phyloP scores from a whole-genome alignment of 768 basidiomycete species.

The Auricularia auricula-judae region DNA sequence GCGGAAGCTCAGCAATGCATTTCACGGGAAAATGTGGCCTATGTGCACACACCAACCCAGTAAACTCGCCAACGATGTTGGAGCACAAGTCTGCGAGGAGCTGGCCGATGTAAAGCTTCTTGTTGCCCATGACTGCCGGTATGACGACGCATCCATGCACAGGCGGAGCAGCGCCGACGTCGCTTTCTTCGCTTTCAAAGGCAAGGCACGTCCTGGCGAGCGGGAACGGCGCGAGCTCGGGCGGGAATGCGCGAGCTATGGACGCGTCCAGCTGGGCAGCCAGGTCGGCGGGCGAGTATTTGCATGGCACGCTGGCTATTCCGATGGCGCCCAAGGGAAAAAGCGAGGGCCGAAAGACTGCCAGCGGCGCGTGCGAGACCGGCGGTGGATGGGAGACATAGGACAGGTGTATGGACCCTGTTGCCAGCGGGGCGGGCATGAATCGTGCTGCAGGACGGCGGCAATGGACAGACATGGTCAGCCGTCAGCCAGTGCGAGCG shows the following conservation, averaged over 20 bases:
- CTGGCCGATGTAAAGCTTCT: slow-evolving; percentile 78
- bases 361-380: slow-evolving; percentile 52
- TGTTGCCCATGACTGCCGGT: slow-evolving; percentile 78
- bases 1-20: too few species aligned
- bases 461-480: neutral
- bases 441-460: slow-evolving; percentile 49
- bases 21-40: neutral
- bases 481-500: neutral
- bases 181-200: slow-evolving; percentile 56
- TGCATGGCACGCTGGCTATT: slow-evolving; percentile 55
- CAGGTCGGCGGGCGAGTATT: slow-evolving; percentile 39
- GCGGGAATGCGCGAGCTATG: slow-evolving; percentile 55
- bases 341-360: slow-evolving; percentile 66
- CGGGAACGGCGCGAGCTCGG: slow-evolving; percentile 51
- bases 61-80: slow-evolving; percentile 75
- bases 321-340: slow-evolving; percentile 87
- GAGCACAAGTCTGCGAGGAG: slow-evolving; percentile 84
- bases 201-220: slow-evolving; percentile 75
- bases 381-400: slow-evolving; percentile 69
- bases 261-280: slow-evolving; percentile 56
- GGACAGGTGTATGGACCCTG: slow-evolving; percentile 72
- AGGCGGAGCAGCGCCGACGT: slow-evolving; percentile 42
- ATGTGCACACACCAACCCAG: slow-evolving; percentile 53
- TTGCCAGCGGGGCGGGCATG: slow-evolving; percentile 63
- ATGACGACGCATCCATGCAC: slow-evolving; percentile 56